A percentile compares a stretch with the other conserved stretches of the same genome.
Conservation (phyloP, 176 grass and related monocot species). For the Saccharum officinarum region DNA sequence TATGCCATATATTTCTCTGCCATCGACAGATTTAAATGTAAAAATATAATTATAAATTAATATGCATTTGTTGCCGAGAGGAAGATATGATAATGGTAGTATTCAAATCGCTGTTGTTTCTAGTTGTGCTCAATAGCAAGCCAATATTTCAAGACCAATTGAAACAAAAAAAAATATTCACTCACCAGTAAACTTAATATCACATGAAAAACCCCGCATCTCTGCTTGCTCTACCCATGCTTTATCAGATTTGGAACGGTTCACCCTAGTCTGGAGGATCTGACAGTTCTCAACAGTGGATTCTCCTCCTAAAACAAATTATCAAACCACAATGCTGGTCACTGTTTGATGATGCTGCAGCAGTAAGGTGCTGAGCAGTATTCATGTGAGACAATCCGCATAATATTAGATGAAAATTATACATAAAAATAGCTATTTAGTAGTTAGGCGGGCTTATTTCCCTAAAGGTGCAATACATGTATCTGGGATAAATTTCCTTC, state of each 20-base stretch:
- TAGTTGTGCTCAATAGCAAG: neutral
- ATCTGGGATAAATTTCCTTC: neutral
- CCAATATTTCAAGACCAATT: neutral
- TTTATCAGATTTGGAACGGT: constrained; percentile 86
- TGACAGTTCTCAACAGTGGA: constrained; percentile 90
- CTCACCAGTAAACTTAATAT: constrained; percentile 88
- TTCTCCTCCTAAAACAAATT: constrained; percentile 67
- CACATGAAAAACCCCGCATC: constrained; percentile 80
- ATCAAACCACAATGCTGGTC: neutral
- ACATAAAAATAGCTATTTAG: neutral
- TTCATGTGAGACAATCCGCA: neutral
- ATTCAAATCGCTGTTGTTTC: neutral
- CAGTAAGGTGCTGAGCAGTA: neutral
- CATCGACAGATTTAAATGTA: neutral
- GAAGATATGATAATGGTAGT: constrained; percentile 3
- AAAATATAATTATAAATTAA: neutral
- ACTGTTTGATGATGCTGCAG: neutral
- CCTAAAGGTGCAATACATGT: neutral
- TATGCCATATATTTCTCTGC: neutral
- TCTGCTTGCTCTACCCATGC: constrained; percentile 69
- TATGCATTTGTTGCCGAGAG: neutral
- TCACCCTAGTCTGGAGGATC: constrained; percentile 90
- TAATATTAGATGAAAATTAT: neutral
- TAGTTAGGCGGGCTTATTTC: neutral
- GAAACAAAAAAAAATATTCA: neutral